phyloP scores from a whole-genome alignment of 495 filamentous ascomycete genomes.

The Lepraria neglecta region DNA sequence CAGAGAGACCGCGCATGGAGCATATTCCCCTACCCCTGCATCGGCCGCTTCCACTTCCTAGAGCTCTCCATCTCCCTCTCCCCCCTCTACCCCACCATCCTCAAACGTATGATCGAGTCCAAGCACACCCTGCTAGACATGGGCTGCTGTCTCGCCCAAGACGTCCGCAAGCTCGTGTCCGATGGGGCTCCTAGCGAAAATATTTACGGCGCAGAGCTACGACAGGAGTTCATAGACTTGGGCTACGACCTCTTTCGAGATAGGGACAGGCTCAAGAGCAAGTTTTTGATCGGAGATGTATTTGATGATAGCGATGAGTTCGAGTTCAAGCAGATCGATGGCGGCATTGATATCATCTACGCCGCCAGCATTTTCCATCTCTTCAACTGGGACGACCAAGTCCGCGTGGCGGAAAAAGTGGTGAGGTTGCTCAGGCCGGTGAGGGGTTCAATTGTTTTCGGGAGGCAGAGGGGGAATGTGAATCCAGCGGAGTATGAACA shows the following conservation, averaged over 20 bases:
- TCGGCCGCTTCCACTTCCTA: slow-evolving; percentile 33
- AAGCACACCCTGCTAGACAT: slow-evolving; percentile 40
- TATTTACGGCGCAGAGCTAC: slow-evolving; percentile 44
- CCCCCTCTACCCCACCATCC: slow-evolving; percentile 36
- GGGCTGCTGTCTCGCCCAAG: slow-evolving; percentile 45
- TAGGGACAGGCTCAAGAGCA: slow-evolving; percentile 29
- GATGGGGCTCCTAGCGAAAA: slow-evolving; percentile 40
- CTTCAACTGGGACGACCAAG: slow-evolving; percentile 50
- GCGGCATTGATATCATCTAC: slow-evolving; percentile 51
- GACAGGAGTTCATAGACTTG: slow-evolving; percentile 47
- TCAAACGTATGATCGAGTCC: slow-evolving; percentile 36
- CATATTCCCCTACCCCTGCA: slow-evolving; percentile 33
- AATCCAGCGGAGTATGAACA: slow-evolving; percentile 11
- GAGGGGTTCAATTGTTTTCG: slow-evolving; percentile 12
- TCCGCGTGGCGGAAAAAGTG: slow-evolving; percentile 41
- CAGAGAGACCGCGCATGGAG: neutral
- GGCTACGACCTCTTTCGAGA: slow-evolving; percentile 48
- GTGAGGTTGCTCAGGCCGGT: slow-evolving; percentile 31
- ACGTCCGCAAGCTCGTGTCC: slow-evolving; percentile 39
- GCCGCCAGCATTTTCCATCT: slow-evolving; percentile 55
- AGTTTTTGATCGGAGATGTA: slow-evolving; percentile 34
- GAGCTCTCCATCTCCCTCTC: slow-evolving; percentile 37
- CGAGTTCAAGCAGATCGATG: slow-evolving; percentile 32
- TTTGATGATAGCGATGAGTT: slow-evolving; percentile 37
- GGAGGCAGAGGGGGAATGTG: slow-evolving; percentile 13